These are phyloP conservation scores for Starmerella vitae DNA, from an alignment of 805 yeast genomes.

Conservation along the genomic window DNA sequence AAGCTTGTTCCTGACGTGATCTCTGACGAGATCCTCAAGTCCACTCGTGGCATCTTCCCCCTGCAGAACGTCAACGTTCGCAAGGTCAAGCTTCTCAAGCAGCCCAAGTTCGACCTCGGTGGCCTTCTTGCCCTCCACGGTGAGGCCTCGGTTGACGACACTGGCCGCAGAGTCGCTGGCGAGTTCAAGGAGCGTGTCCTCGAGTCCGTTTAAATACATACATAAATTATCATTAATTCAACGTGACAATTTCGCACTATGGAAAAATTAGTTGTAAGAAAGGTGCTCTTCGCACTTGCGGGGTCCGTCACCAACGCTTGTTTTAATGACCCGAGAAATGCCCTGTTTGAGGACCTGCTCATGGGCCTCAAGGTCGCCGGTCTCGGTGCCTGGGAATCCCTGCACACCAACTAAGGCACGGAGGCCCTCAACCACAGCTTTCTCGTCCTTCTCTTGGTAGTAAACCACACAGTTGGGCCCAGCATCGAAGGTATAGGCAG, in stretches of 20 bases:
- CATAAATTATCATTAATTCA: constrained; percentile 1
- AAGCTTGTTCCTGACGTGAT: constrained; percentile 97
- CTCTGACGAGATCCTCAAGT: constrained; percentile 96
- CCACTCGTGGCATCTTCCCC: constrained; percentile 89
- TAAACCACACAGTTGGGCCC: constrained; percentile 98
- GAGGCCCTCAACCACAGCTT: constrained; percentile 56
- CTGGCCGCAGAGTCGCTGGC: constrained; percentile 84
- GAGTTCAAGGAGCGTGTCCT: constrained; percentile 98
- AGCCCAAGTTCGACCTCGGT: constrained; percentile 97
- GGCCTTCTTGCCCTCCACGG: constrained; percentile 94
- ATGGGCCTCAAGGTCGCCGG: background rate
- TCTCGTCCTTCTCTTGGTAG: constrained; percentile 64
- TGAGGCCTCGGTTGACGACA: constrained; percentile 84
- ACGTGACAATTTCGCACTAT: too few relatives aligned
- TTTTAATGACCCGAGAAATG: constrained; percentile 70
- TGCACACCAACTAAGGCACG: constrained; percentile 54
- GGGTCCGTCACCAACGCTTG: constrained; percentile 84
- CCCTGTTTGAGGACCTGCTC: constrained; percentile 42
- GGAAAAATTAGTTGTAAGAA: constrained; percentile 3
- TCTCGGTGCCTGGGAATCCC: constrained; percentile 27
- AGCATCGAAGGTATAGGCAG: constrained; percentile 97
- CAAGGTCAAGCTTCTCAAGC: constrained; percentile 96
- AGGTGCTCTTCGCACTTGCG: constrained; percentile 33
- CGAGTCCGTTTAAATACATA: constrained; percentile 68
- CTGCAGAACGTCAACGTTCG: constrained; percentile 97